phyloP scores from a whole-genome alignment of 139 green algal species.

The Coccomyxa sp. region DNA sequence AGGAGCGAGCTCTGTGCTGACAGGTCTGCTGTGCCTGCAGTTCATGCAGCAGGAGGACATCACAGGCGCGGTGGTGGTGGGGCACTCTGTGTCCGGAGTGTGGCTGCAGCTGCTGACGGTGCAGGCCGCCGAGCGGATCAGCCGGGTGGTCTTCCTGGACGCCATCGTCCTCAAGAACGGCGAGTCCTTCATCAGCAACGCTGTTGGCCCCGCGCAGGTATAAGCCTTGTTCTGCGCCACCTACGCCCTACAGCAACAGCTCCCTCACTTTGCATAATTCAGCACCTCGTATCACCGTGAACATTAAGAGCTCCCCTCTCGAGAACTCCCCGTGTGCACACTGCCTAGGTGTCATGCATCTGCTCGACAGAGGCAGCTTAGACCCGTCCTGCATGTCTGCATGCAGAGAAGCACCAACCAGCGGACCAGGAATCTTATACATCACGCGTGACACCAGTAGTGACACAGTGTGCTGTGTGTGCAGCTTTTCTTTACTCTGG shows the following conservation, averaged over 20 bases:
- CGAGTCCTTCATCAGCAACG: not conserved
- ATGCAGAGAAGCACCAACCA: not conserved
- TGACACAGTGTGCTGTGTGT: not conserved
- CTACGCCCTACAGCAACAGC: not conserved
- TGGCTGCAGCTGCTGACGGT: not conserved
- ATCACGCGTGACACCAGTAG: not conserved
- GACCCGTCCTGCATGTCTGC: too few relatives aligned
- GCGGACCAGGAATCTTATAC: not conserved
- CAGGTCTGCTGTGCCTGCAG: not conserved
- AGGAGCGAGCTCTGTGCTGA: too few relatives aligned
- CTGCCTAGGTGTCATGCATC: too few relatives aligned
- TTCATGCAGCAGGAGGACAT: not conserved
- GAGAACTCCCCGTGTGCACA: too few relatives aligned
- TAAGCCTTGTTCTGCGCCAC: too few relatives aligned
- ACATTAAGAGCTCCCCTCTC: too few relatives aligned
- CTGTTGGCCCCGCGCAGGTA: not conserved
- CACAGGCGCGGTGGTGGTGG: not conserved
- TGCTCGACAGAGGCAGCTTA: too few relatives aligned
- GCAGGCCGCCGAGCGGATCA: not conserved
- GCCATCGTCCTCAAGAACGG: not conserved
- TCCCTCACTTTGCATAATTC: not conserved
- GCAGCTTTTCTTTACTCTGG: not conserved
- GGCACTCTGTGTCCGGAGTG: not conserved
- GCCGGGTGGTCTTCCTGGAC: not conserved
- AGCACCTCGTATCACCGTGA: too few relatives aligned